These are phyloP conservation scores for Amoebophrya sp. DNA, from an alignment of 169 alveolate genomes.

Conservation along the genomic window DNA sequence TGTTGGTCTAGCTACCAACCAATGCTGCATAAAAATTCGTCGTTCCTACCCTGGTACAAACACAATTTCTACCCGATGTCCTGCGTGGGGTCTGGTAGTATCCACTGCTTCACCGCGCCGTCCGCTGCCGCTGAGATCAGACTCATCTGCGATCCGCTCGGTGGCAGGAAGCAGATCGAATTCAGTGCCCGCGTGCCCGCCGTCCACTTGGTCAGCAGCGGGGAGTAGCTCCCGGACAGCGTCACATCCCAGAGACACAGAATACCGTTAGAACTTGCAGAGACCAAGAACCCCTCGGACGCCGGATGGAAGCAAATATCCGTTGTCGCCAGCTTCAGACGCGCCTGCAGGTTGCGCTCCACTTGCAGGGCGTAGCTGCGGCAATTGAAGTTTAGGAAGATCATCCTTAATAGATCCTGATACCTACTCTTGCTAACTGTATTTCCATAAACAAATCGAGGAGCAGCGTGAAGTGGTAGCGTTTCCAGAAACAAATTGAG, in stretches of 20 bases:
- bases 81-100: neutral
- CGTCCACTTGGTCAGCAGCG: neutral
- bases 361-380: neutral
- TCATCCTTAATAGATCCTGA: neutral
- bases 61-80: no score
- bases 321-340: neutral
- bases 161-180: neutral
- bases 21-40: no score
- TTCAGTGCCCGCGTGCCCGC: neutral
- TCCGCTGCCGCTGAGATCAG: neutral
- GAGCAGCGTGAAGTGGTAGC: neutral
- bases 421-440: neutral
- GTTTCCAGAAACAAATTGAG: neutral
- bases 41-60: no score
- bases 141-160: neutral
- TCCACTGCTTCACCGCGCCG: neutral
- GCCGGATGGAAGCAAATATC: neutral
- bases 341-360: neutral
- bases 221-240: neutral
- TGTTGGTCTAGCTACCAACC: no score
- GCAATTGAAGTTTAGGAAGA: no score
- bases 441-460: neutral
- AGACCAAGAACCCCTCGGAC: neutral
- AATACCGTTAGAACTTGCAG: neutral
- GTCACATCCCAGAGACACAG: neutral